Conservation (phyloP, 768 basidiomycete genomes). For the Lentinula raphanica region DNA sequence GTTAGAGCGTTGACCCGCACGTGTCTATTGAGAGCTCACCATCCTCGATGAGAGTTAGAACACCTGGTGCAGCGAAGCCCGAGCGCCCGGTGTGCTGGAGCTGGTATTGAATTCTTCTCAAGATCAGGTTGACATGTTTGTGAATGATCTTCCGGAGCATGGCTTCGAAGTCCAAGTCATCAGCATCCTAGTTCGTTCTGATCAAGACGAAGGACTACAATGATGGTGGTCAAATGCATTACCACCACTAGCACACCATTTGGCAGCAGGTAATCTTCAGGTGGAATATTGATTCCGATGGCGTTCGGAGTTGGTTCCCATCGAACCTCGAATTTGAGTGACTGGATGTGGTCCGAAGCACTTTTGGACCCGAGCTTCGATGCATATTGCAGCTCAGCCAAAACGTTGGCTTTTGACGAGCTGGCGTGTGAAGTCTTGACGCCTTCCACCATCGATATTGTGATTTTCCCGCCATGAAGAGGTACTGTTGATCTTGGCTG, state of each 20-base stretch:
- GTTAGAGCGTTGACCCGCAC: neutral
- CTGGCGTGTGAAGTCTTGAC: conserved; percentile 29
- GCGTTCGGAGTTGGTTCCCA: conserved; percentile 77
- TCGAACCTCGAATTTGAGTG: conserved; percentile 56
- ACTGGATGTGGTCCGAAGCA: conserved; percentile 75
- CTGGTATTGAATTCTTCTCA: conserved; percentile 45
- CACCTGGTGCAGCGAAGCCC: conserved; percentile 60
- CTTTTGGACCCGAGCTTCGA: conserved; percentile 50
- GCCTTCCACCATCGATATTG: conserved; percentile 19
- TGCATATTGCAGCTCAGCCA: conserved; percentile 59
- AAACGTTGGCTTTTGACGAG: conserved; percentile 45
- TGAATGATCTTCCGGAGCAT: conserved; percentile 60
- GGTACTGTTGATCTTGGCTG: conserved; percentile 16
- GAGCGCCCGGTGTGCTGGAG: conserved; percentile 45
- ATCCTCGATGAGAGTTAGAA: conserved; percentile 50
- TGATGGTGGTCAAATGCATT: conserved; percentile 22
- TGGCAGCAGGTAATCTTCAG: conserved; percentile 38
- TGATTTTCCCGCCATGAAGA: conserved; percentile 8
- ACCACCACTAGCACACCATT: conserved; percentile 51
- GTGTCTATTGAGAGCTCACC: conserved; percentile 33
- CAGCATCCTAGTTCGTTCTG: conserved; percentile 41
- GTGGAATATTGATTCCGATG: conserved; percentile 52
- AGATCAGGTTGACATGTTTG: conserved; percentile 57
- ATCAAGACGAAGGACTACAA: neutral
- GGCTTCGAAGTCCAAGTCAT: conserved; percentile 69